These are phyloP conservation scores for Pluteus cervinus DNA, from an alignment of 768 basidiomycete species.

Conservation along the genomic window DNA sequence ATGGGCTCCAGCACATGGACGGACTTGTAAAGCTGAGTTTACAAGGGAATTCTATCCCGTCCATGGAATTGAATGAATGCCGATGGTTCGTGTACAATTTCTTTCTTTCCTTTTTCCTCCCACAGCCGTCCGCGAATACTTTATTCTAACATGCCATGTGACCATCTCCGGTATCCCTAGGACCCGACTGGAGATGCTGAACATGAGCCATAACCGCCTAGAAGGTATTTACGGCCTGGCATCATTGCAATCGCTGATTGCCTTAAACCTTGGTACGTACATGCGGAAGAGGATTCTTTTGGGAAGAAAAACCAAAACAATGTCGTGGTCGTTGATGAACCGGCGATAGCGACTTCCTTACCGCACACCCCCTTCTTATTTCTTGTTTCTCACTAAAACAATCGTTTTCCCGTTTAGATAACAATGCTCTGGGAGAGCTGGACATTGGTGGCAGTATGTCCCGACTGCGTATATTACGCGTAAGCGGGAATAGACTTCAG, in stretches of 20 bases:
- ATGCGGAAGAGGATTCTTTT: conserved; percentile 10
- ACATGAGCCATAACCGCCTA: conserved; percentile 74
- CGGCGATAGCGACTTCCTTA: no score
- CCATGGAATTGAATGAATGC: conserved; percentile 52
- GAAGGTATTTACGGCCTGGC: conserved; percentile 52
- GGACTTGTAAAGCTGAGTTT: conserved; percentile 80
- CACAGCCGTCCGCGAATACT: conserved; percentile 7
- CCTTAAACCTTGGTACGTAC: conserved; percentile 79
- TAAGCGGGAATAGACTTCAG: conserved; percentile 75
- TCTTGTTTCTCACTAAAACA: no score
- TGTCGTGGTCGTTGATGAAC: no score
- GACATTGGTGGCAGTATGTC: conserved; percentile 50
- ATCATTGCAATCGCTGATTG: conserved; percentile 55
- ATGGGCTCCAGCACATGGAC: conserved; percentile 76
- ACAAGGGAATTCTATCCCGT: conserved; percentile 63
- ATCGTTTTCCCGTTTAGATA: conserved; percentile 51
- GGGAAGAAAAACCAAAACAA: no score
- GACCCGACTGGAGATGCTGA: conserved; percentile 74
- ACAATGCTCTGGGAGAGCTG: conserved; percentile 60
- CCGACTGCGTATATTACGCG: conserved; percentile 75
- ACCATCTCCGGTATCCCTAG: conserved; percentile 20
- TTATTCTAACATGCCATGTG: conserved; percentile 4
- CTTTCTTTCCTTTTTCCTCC: conserved; percentile 10
- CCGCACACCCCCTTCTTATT: no score
- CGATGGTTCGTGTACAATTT: conserved; percentile 57